phyloP scores from a whole-genome alignment of 352 stramenopile genomes.

The Thraustochytrium sp. region DNA sequence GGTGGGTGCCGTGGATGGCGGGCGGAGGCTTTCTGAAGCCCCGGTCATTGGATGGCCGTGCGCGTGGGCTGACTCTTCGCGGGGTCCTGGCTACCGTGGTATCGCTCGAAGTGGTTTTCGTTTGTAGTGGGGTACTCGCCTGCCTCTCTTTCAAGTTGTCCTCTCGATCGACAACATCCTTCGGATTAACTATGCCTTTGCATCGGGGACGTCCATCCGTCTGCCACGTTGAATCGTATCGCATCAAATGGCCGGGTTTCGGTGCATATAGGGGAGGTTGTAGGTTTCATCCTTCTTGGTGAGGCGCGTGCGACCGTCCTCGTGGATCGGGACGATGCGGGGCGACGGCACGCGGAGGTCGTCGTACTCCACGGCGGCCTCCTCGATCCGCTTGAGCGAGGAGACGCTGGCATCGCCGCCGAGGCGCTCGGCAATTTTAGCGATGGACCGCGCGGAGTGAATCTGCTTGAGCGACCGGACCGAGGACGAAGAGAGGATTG shows the following conservation, averaged over 20 bases:
- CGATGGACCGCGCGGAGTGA: constrained; percentile 24
- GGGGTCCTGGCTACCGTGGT: too few species aligned
- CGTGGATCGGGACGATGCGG: constrained; percentile 27
- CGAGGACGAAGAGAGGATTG: constrained; percentile 16
- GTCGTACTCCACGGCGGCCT: background rate
- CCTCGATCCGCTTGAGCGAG: background rate
- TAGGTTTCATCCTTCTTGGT: constrained; percentile 43
- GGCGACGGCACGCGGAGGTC: background rate
- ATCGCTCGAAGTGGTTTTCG: too few species aligned
- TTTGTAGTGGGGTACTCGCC: too few species aligned
- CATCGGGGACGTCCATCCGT: too few species aligned
- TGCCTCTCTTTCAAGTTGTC: too few species aligned
- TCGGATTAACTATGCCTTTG: too few species aligned
- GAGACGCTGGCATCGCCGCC: background rate
- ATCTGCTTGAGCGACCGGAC: constrained; percentile 38
- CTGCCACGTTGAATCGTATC: background rate
- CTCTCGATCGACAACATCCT: too few species aligned
- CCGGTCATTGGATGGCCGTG: too few species aligned
- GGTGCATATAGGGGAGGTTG: constrained; percentile 40
- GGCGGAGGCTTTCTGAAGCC: too few species aligned
- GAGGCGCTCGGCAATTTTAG: constrained; percentile 6
- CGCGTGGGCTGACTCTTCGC: too few species aligned
- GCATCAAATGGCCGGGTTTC: constrained; percentile 35
- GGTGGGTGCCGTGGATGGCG: too few species aligned
- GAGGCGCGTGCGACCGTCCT: constrained; percentile 16